Base-by-base conservation (phyloP, 495 filamentous ascomycete genomes). In the Cryomyces minteri region DNA sequence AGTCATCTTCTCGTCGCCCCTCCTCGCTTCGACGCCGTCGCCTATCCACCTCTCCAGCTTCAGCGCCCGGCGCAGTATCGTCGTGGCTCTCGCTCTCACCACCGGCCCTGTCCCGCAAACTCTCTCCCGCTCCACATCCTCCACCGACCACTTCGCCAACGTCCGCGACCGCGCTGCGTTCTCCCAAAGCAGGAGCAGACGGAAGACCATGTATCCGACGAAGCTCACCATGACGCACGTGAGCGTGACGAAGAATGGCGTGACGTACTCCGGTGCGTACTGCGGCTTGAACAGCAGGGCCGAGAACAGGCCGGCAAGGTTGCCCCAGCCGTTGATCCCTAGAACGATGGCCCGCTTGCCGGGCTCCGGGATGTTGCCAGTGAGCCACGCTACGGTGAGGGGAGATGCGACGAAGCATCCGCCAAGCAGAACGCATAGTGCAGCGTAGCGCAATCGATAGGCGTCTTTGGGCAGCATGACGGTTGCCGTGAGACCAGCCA, bases 291-390 rank as follows among this genome's bases (percentile, higher is more conserved):
- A 76, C 0, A 77, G 52, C 38, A 63, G 48, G 5, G 65, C n/a
- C 7, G 60, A 60, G 39, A 76, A 51, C 5, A 76, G 59, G 28
- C 73, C 73, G 0, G 73, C 73, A 5, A 76, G 53, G 43, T 77
- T 77, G 3, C 73, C 73, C 63, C 65, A 76, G 6, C 74, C 74
- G 46, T 76, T 77, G 46, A 77, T 66, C 1, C 73, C 73, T 28
- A 77, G 61, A 28, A 74, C 55, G 4, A 76, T 53, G 1, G 69
- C 60, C 0, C 73, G 61, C 51, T 75, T 75, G 6, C 72, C 70
- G 10, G 67, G 67, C 38, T 65, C 63, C 28, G 65, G 58, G 5
- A 65, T 78, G 49, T 78, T 78, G 25, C 63, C 65, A 28, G 61
- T 58, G 4, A 79, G 52, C 75, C 73, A 78, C 4, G 73, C 72